Percentiles rank a stretch among this genome's conserved stretches.
Evolutionary conservation across 148 eudicot genomes (phyloP).

Genomic region (Talinum fruticosum): DNA sequence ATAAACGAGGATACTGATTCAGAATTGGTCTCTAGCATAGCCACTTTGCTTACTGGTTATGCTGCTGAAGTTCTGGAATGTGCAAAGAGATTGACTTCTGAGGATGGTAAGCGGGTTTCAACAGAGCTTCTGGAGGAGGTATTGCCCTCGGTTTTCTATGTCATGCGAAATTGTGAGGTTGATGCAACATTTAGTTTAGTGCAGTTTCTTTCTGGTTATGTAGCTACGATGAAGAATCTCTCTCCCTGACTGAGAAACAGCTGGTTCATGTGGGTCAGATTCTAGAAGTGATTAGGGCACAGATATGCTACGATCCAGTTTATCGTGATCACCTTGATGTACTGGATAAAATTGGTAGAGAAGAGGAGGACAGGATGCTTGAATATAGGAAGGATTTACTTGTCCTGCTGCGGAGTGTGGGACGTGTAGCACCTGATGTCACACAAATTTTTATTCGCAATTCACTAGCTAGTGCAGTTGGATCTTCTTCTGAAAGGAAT

Average conservation of each 20-base stretch:
- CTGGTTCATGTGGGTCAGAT: conserved; percentile 72
- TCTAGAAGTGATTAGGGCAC: conserved; percentile 79
- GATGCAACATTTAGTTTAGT: conserved; percentile 67
- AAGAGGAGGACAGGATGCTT: conserved; percentile 92
- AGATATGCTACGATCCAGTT: conserved; percentile 66
- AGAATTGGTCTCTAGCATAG: conserved; percentile 67
- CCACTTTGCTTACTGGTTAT: conserved; percentile 82
- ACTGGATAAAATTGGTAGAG: conserved; percentile 76
- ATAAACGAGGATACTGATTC: conserved; percentile 59
- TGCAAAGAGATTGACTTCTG: conserved; percentile 52
- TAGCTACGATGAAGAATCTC: conserved; percentile 77
- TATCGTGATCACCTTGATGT: conserved; percentile 75
- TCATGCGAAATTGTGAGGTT: conserved; percentile 66
- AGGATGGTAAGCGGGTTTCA: conserved; percentile 54
- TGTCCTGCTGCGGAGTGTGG: conserved; percentile 75
- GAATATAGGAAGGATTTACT: conserved; percentile 83
- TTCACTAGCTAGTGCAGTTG: conserved; percentile 62
- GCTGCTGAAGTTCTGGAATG: conserved; percentile 81
- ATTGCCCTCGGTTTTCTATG: conserved; percentile 77
- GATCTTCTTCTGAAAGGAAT: conserved; percentile 61
- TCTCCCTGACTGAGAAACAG: conserved; percentile 67
- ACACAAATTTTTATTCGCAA: conserved; percentile 72
- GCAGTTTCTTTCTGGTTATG: conserved; percentile 84
- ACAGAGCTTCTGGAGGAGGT: conserved; percentile 78
- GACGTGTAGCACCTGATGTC: conserved; percentile 88